These are phyloP conservation scores for Linnemannia schmuckeri DNA, from an alignment of 192 early-diverging fungal species.

Conservation along the genomic window DNA sequence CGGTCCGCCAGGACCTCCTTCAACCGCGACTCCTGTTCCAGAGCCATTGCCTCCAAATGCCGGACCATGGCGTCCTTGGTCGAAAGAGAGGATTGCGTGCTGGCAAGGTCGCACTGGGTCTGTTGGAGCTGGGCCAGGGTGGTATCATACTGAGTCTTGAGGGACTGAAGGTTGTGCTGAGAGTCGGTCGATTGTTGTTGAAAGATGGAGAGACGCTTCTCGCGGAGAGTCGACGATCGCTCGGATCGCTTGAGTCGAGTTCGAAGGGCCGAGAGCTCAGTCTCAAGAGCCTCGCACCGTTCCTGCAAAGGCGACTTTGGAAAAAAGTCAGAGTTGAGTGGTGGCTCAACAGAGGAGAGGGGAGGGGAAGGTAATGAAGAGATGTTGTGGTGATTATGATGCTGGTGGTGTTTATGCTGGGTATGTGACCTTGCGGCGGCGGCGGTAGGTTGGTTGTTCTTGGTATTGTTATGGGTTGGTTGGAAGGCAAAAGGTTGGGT, in stretches of 20 bases:
- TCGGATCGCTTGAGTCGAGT: constrained; percentile 31
- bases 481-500: constrained; percentile 23
- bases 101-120: constrained; percentile 13
- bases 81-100: neutral
- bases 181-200: constrained; percentile 34
- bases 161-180: constrained; percentile 24
- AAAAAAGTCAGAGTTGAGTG: constrained; percentile 25
- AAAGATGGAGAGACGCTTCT: constrained; percentile 45
- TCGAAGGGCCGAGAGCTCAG: constrained; percentile 30
- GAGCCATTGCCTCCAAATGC: constrained; percentile 10
- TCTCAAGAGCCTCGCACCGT: constrained; percentile 39
- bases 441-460: too few relatives aligned
- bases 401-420: constrained; percentile 19
- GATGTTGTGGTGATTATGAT: neutral
- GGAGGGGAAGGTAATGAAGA: constrained; percentile 42
- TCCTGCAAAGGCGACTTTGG: constrained; percentile 42
- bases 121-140: constrained; percentile 16
- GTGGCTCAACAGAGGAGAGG: constrained; percentile 29
- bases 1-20: constrained; percentile 27
- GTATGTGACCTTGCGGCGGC: neutral
- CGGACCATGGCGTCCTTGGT: constrained; percentile 6
- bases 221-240: constrained; percentile 19
- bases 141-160: constrained; percentile 26
- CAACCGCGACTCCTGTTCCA: constrained; percentile 26
- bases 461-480: neutral